Evolutionary conservation across 2,329 filamentous ascomycete genomes (phyloP).

Genomic region (Verticillium alfalfae): DNA sequence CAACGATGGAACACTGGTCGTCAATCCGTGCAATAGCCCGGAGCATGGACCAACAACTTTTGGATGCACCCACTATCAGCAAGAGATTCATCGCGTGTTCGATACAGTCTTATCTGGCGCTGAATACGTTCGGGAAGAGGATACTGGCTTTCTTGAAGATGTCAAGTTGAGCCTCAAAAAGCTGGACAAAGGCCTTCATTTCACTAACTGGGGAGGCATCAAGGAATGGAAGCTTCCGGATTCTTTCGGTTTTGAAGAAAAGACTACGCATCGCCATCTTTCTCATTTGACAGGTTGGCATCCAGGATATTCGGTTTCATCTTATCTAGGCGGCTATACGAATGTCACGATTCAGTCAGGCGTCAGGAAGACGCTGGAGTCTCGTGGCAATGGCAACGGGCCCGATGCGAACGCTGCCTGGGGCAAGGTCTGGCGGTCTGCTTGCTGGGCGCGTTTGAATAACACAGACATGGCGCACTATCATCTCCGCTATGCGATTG

Average conservation of each 20-base stretch:
- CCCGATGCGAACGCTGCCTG: slow-evolving; percentile 48
- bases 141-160: slow-evolving; percentile 20
- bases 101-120: slow-evolving; percentile 26
- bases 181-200: slow-evolving; percentile 24
- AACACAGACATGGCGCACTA: slow-evolving; percentile 41
- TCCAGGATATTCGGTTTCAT: slow-evolving; percentile 44
- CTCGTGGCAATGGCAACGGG: slow-evolving; percentile 38
- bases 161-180: slow-evolving; percentile 32
- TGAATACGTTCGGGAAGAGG: slow-evolving; percentile 13
- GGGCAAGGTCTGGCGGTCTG: slow-evolving; percentile 53
- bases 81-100: slow-evolving; percentile 39
- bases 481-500: slow-evolving; percentile 40
- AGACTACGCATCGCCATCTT: slow-evolving; percentile 34
- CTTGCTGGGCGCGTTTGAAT: slow-evolving; percentile 51
- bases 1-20: slow-evolving; percentile 46
- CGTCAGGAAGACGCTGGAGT: slow-evolving; percentile 36
- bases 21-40: slow-evolving; percentile 53
- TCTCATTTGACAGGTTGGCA: slow-evolving; percentile 52
- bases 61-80: slow-evolving; percentile 48
- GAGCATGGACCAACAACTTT: slow-evolving; percentile 51
- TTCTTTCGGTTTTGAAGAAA: slow-evolving; percentile 17
- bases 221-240: slow-evolving; percentile 29
- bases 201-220: slow-evolving; percentile 21
- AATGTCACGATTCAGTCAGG: slow-evolving; percentile 36
- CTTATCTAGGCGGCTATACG: slow-evolving; percentile 31